Conservation (phyloP, 2,329 filamentous ascomycete genomes). For the Arachnopeziza araneosa region DNA sequence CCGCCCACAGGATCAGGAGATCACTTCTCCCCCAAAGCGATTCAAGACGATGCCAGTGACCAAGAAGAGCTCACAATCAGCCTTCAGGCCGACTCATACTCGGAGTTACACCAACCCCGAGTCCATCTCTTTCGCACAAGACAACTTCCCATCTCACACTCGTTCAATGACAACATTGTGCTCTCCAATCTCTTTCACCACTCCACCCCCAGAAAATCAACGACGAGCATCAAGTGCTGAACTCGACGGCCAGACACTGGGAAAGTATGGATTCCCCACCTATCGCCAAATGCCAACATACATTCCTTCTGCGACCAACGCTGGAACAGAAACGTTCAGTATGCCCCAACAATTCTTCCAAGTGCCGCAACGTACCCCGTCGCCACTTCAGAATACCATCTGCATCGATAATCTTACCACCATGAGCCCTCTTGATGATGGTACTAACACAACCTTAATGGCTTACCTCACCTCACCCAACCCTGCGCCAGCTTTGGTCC, state of each 20-base stretch:
- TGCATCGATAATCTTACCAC: slow-evolving; percentile 28
- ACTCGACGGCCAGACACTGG: slow-evolving; percentile 60
- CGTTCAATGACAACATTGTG: slow-evolving; percentile 28
- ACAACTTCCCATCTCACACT: slow-evolving; percentile 24
- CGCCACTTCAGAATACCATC: slow-evolving; percentile 33
- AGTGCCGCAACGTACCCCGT: slow-evolving; percentile 38
- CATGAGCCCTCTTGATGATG: slow-evolving; percentile 29
- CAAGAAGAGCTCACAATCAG: slow-evolving; percentile 13
- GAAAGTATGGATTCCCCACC: slow-evolving; percentile 75
- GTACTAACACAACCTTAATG: slow-evolving; percentile 61
- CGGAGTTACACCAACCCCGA: slow-evolving; percentile 60
- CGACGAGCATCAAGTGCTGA: slow-evolving; percentile 62
- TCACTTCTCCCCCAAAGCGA: slow-evolving; percentile 58
- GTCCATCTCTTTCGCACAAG: slow-evolving; percentile 36
- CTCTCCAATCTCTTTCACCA: slow-evolving; percentile 27
- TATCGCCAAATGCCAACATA: slow-evolving; percentile 69
- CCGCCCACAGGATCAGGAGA: slow-evolving; percentile 74
- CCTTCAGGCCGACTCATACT: slow-evolving; percentile 43
- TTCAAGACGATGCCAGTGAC: slow-evolving; percentile 40
- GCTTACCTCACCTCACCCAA: slow-evolving; percentile 75
- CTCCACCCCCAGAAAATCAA: slow-evolving; percentile 34
- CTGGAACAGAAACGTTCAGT: slow-evolving; percentile 39
- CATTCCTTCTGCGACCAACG: slow-evolving; percentile 30
- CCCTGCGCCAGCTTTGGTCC: slow-evolving; percentile 76
- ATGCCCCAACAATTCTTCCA: slow-evolving; percentile 35